Evolutionary conservation across 2,329 filamentous ascomycete genomes (phyloP), one percentile per base, ranked within the genome.

Genomic region (Pseudogymnoascus sp.): DNA sequence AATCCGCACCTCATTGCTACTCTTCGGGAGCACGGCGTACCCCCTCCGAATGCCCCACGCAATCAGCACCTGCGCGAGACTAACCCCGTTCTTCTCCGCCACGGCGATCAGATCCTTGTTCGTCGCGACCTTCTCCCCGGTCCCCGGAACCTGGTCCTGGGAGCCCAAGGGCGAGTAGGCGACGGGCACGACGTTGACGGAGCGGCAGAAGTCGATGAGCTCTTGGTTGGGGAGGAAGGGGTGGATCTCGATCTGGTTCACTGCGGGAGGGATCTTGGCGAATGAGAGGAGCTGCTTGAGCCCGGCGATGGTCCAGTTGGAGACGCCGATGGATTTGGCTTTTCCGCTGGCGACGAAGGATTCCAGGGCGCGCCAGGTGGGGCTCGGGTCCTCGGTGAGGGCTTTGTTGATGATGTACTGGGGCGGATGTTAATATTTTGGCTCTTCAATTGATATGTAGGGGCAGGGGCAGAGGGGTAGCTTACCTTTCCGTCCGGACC

Each of bases 321-420:
- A 82, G 37, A 86, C 79, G 23, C 83, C 83, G 62, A 87, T 85
- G 60, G 80, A 77, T 65, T 78, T 78, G 21, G 79, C 77, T 74
- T 85, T 87, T 67, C 85, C 85, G 0, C 81, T 79, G 16, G 74
- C 74, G 6, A 87, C 77, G 4, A 90, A 78, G 64, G 79, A 80
- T 78, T 91, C 89, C 82, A 92, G 86, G 72, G 83, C 83, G 77
- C 86, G 87, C 89, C 90, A 95, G 55, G 89, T 70, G 29, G 82
- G 81, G 74, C 83, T 79, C 1, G 81, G 85, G 78, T 89, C 86
- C 70, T 86, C 80, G 21, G 87, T 90, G 64, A 88, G 76, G 35
- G 79, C 80, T 72, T 87, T 79, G 72, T 86, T 83, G 77, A 85
- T 85, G 61, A 86, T 74, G 72, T 86, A 86, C 77, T 80, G 55